These are phyloP conservation scores for Tetradesmus obliquus DNA, from an alignment of 139 green algal species.

Conservation along the genomic window DNA sequence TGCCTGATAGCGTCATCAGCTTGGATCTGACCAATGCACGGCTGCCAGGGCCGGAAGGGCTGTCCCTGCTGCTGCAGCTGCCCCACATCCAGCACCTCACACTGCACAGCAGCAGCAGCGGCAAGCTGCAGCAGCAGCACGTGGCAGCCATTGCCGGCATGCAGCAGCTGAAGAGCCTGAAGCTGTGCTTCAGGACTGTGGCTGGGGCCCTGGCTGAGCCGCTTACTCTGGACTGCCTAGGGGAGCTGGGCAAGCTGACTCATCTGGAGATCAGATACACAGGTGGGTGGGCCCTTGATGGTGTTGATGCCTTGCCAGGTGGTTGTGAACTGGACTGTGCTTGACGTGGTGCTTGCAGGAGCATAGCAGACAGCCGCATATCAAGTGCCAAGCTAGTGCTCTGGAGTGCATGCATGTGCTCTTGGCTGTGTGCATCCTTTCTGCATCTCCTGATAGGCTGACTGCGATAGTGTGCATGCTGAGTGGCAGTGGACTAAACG, in stretches of 20 bases:
- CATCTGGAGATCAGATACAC: slow-evolving; percentile 36
- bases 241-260: neutral
- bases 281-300: neutral
- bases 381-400: too few species aligned
- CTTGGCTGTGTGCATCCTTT: too few species aligned
- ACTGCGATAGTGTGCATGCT: too few species aligned
- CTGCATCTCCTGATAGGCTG: too few species aligned
- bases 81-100: neutral
- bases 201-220: slow-evolving; percentile 6
- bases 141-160: neutral
- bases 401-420: too few species aligned
- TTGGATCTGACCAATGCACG: neutral
- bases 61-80: neutral
- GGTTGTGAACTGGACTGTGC: neutral
- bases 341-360: too few species aligned
- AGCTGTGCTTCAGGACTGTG: slow-evolving; percentile 2
- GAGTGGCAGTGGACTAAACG: too few species aligned
- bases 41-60: slow-evolving; percentile 6
- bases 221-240: neutral
- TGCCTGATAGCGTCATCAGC: neutral
- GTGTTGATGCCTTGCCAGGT: neutral
- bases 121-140: slow-evolving; percentile 33
- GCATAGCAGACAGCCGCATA: too few species aligned
- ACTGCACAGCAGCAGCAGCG: neutral
- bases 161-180: slow-evolving; percentile 14